phyloP scores from a whole-genome alignment of 2,329 filamentous ascomycete species.

The Sarocladium oryzae region DNA sequence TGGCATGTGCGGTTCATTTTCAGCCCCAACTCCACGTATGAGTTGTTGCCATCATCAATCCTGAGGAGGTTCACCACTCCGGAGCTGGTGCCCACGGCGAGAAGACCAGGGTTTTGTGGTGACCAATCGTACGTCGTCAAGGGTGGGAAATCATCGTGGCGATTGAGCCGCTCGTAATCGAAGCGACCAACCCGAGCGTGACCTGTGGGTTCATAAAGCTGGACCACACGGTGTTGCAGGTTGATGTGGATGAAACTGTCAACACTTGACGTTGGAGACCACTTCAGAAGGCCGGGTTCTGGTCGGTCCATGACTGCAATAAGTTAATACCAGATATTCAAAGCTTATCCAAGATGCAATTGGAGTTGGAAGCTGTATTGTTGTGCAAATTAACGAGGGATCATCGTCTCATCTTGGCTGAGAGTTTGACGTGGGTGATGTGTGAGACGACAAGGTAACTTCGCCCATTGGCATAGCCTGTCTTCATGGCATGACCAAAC shows the following conservation, averaged over 20 bases:
- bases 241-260: slow-evolving; percentile 62
- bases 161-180: slow-evolving; percentile 49
- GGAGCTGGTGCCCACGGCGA: slow-evolving; percentile 68
- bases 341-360: background rate
- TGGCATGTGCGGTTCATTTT: slow-evolving; percentile 75
- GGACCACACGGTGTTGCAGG: slow-evolving; percentile 54
- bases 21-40: slow-evolving; percentile 58
- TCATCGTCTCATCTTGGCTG: background rate
- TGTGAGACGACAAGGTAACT: background rate
- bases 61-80: slow-evolving; percentile 70
- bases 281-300: slow-evolving; percentile 58
- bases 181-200: slow-evolving; percentile 50
- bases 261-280: slow-evolving; percentile 53
- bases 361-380: background rate
- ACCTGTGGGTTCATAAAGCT: slow-evolving; percentile 57
- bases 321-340: background rate
- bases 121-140: slow-evolving; percentile 64
- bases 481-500: background rate
- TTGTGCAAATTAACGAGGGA: background rate
- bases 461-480: background rate
- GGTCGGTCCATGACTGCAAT: slow-evolving; percentile 45
- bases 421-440: background rate
- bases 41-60: slow-evolving; percentile 64
- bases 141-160: slow-evolving; percentile 57
- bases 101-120: slow-evolving; percentile 53